phyloP scores from a whole-genome alignment of 1,139 yeast species.

The Yamadazyma atlantica region DNA sequence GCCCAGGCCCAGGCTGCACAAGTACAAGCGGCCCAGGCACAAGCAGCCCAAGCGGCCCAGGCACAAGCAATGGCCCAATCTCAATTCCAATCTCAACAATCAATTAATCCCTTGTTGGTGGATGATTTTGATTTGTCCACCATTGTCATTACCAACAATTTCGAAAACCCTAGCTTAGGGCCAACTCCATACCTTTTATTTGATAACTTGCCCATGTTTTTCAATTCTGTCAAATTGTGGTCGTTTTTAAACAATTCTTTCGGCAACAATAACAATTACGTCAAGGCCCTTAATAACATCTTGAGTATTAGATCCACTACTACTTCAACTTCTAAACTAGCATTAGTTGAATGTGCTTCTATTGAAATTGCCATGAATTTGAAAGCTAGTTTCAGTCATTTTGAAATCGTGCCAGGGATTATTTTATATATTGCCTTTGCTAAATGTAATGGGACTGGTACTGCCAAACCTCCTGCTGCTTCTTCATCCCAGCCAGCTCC shows the following conservation, averaged over 20 bases:
- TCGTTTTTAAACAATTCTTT: constrained; percentile 32
- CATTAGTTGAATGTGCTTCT: constrained; percentile 70
- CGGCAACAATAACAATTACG: constrained; percentile 16
- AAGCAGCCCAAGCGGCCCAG: constrained; percentile 1
- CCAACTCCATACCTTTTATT: constrained; percentile 78
- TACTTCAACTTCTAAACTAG: constrained; percentile 43
- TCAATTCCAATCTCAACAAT: constrained; percentile 9
- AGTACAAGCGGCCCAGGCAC: constrained; percentile 7
- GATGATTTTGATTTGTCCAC: constrained; percentile 57
- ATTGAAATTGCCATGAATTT: constrained; percentile 79
- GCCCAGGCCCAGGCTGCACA: constrained; percentile 5
- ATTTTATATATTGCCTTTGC: constrained; percentile 70
- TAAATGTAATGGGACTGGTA: constrained; percentile 39
- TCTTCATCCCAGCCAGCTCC: background rate
- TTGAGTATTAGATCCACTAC: constrained; percentile 52
- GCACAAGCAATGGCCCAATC: constrained; percentile 6
- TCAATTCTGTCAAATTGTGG: constrained; percentile 37
- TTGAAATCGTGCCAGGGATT: constrained; percentile 76
- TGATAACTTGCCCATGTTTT: constrained; percentile 66
- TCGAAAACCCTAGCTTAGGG: constrained; percentile 66
- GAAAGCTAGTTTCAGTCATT: constrained; percentile 72
- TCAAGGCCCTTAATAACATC: constrained; percentile 25
- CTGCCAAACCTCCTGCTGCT: no score
- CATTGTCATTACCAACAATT: constrained; percentile 52
- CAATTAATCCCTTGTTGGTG: constrained; percentile 31